Conservation (phyloP, 2,329 filamentous ascomycete genomes). For the Zymoseptoria pseudotritici region DNA sequence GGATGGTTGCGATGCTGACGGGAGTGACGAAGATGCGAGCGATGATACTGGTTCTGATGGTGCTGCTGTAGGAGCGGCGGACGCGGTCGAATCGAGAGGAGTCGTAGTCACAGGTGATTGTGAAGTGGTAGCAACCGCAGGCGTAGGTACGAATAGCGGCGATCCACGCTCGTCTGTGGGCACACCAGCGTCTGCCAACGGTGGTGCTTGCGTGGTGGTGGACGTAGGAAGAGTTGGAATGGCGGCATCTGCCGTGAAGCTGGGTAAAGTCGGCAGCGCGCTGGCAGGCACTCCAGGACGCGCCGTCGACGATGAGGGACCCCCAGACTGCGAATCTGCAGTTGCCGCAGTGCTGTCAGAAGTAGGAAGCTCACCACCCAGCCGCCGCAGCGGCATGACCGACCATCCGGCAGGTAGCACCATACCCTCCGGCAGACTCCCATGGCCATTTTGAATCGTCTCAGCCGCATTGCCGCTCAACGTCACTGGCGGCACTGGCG, state of each 20-base stretch:
- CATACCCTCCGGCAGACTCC: conserved; percentile 44
- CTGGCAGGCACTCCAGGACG: background rate
- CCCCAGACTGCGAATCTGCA: background rate
- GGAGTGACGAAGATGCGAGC: background rate
- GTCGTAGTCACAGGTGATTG: background rate
- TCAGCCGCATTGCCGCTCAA: conserved; percentile 21
- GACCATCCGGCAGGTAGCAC: conserved; percentile 48
- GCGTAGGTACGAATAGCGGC: background rate
- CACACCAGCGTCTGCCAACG: conserved; percentile 1
- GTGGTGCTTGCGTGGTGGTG: background rate
- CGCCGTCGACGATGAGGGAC: background rate
- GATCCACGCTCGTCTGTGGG: conserved; percentile 3
- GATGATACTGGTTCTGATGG: background rate
- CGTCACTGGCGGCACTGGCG: background rate
- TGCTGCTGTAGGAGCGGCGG: background rate
- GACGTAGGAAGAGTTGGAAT: background rate
- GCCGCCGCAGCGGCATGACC: conserved; percentile 38
- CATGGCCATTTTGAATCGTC: conserved; percentile 36
- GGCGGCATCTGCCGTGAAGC: too few relatives aligned
- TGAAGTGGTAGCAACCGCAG: background rate
- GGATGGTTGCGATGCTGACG: too few relatives aligned
- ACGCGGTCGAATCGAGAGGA: background rate
- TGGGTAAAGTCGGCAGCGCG: background rate
- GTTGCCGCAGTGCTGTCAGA: background rate
- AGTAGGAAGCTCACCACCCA: background rate